These are phyloP conservation scores for Licmophora abbreviata DNA, from an alignment of 108 stramenopile species.

Conservation along the genomic window DNA sequence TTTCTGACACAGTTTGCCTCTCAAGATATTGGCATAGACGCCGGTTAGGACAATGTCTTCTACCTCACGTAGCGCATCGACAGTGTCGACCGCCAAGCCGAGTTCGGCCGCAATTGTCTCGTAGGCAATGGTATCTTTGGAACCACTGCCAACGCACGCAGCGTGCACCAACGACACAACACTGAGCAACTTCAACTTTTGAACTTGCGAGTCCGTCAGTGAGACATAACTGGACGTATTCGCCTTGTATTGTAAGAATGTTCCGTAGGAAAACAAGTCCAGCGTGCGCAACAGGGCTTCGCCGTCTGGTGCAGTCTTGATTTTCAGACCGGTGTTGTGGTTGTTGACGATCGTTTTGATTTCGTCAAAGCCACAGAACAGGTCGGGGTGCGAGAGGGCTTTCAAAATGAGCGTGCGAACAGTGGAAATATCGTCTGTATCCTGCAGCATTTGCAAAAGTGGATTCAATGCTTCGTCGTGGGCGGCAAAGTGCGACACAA, in stretches of 20 bases:
- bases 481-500: too few species aligned
- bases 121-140: slow-evolving; percentile 14
- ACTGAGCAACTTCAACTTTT: slow-evolving; percentile 35
- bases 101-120: slow-evolving; percentile 9
- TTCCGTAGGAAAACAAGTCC: slow-evolving; percentile 48
- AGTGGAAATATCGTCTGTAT: too few species aligned
- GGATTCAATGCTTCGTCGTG: too few species aligned
- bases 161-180: slow-evolving; percentile 29
- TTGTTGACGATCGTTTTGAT: slow-evolving; percentile 9
- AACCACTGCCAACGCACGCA: slow-evolving; percentile 17
- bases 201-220: slow-evolving; percentile 25
- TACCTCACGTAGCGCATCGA: slow-evolving; percentile 6
- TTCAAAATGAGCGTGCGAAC: slow-evolving; percentile 31
- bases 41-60: slow-evolving; percentile 35
- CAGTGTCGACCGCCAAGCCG: slow-evolving; percentile 1
- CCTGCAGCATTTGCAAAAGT: too few species aligned
- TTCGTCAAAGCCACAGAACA: slow-evolving; percentile 44
- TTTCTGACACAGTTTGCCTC: slow-evolving; percentile 34
- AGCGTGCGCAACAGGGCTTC: slow-evolving; percentile 25
- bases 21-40: slow-evolving; percentile 23
- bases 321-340: slow-evolving; percentile 1
- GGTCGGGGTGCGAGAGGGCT: slow-evolving; percentile 26
- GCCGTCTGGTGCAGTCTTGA: neutral
- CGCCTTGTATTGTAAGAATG: slow-evolving; percentile 11
- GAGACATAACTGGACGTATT: slow-evolving; percentile 14